These are phyloP conservation scores for Basidiobolus meristosporus DNA, from an alignment of 371 early-diverging fungal genomes.

Conservation along the genomic window DNA sequence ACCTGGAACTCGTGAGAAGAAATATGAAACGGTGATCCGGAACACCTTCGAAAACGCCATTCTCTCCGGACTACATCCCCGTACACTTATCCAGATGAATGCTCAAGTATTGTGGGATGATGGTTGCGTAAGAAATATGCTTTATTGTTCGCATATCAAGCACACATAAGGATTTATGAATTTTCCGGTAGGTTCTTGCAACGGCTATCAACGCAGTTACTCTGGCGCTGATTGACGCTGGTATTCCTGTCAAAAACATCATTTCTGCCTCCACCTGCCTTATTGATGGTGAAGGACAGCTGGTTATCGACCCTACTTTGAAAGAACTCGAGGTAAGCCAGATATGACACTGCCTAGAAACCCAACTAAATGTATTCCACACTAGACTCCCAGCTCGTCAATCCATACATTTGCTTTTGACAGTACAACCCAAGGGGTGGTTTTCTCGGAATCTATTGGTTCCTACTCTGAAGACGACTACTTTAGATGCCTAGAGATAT, in stretches of 20 bases:
- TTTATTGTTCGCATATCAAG: too few species aligned
- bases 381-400: conserved; percentile 33
- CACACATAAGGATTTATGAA: too few species aligned
- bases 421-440: conserved; percentile 7
- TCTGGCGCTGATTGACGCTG: conserved; percentile 79
- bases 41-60: neutral
- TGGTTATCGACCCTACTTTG: conserved; percentile 61
- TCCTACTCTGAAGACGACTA: conserved; percentile 42
- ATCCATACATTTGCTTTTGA: conserved; percentile 75
- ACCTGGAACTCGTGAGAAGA: conserved; percentile 12
- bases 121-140: conserved; percentile 1
- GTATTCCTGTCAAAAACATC: conserved; percentile 58
- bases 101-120: neutral
- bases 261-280: conserved; percentile 53
- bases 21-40: neutral
- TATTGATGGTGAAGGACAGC: conserved; percentile 20
- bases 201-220: conserved; percentile 67
- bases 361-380: too few species aligned
- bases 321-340: conserved; percentile 41
- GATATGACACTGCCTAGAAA: too few species aligned
- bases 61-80: neutral
- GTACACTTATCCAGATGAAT: conserved; percentile 1
- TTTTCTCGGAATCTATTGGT: conserved; percentile 46
- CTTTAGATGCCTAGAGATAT: conserved; percentile 20
- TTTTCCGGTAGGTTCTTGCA: conserved; percentile 43